These are phyloP conservation scores for Acacia crassicarpa DNA, from an alignment of 306 rosid genomes.

Conservation along the genomic window DNA sequence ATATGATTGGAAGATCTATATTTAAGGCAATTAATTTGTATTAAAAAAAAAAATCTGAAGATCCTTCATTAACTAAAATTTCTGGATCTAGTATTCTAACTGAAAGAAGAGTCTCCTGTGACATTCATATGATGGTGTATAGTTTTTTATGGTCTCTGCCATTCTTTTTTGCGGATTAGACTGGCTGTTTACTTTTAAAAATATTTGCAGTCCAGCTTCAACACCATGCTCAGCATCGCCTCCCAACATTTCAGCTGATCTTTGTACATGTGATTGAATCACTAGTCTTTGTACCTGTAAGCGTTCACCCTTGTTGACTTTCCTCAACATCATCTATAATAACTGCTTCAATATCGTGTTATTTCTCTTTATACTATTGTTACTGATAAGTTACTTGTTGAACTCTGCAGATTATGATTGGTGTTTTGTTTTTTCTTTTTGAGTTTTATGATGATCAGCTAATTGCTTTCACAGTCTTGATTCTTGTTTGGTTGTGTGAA, in stretches of 20 bases:
- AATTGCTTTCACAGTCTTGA: slow-evolving; percentile 93
- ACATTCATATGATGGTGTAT: slow-evolving; percentile 24
- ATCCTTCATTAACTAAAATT: slow-evolving; percentile 15
- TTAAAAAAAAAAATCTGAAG: background rate
- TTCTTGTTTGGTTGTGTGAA: slow-evolving; percentile 97
- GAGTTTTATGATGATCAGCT: slow-evolving; percentile 97
- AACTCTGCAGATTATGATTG: slow-evolving; percentile 92
- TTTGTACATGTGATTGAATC: slow-evolving; percentile 99
- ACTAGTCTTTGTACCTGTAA: slow-evolving; percentile 96
- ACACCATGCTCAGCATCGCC: slow-evolving; percentile 96
- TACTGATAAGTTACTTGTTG: slow-evolving; percentile 32
- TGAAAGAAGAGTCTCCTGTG: slow-evolving; percentile 27
- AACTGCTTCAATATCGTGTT: background rate
- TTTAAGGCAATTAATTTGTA: background rate
- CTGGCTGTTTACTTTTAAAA: slow-evolving; percentile 35
- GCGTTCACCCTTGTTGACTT: slow-evolving; percentile 27
- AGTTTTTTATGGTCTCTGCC: slow-evolving; percentile 11
- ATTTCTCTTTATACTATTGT: slow-evolving; percentile 16
- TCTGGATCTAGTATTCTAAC: slow-evolving; percentile 21
- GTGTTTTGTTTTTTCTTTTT: slow-evolving; percentile 90
- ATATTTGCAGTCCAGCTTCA: slow-evolving; percentile 97
- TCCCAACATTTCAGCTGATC: slow-evolving; percentile 94
- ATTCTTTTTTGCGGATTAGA: slow-evolving; percentile 25
- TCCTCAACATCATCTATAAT: slow-evolving; percentile 3
- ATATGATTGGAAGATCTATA: slow-evolving; percentile 16